Percentiles rank a stretch among this genome's conserved stretches.
Conservation (phyloP, 2,329 filamentous ascomycete genomes). For the Claviceps cyperi region DNA sequence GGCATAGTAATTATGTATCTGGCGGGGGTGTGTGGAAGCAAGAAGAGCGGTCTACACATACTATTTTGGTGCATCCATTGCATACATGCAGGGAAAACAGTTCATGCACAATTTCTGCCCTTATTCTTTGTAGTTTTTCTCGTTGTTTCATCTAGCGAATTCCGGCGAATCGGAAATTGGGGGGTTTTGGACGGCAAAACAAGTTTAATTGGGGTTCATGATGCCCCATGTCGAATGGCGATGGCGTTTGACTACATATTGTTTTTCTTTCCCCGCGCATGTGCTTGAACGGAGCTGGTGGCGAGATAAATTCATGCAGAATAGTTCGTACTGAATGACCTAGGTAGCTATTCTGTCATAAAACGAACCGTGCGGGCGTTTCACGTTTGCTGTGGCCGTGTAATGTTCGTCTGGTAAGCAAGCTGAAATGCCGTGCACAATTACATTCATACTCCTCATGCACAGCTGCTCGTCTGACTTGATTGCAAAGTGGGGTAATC, state of each 20-base stretch:
- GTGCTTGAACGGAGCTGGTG: not conserved
- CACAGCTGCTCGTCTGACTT: not conserved
- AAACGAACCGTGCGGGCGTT: not conserved
- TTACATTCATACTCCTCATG: not conserved
- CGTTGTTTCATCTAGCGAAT: not conserved
- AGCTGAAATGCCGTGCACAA: not conserved
- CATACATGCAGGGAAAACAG: too few species aligned
- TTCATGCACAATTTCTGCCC: not conserved
- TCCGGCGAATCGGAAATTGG: not conserved
- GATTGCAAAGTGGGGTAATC: not conserved
- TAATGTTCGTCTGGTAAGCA: not conserved
- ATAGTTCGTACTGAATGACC: too few species aligned
- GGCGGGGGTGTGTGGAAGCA: not conserved
- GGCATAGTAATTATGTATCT: slow-evolving; percentile 33
- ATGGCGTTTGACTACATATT: not conserved
- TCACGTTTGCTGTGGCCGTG: not conserved
- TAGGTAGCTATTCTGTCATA: too few species aligned
- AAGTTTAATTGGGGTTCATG: not conserved
- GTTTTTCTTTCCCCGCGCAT: not conserved
- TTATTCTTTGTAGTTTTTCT: not conserved
- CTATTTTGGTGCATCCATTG: not conserved
- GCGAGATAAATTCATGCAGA: not conserved
- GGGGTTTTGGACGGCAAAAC: not conserved
- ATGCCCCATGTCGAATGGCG: not conserved
- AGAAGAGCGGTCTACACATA: not conserved